phyloP scores from a whole-genome alignment of 345 rosid genomes.

The Populus nigra region DNA sequence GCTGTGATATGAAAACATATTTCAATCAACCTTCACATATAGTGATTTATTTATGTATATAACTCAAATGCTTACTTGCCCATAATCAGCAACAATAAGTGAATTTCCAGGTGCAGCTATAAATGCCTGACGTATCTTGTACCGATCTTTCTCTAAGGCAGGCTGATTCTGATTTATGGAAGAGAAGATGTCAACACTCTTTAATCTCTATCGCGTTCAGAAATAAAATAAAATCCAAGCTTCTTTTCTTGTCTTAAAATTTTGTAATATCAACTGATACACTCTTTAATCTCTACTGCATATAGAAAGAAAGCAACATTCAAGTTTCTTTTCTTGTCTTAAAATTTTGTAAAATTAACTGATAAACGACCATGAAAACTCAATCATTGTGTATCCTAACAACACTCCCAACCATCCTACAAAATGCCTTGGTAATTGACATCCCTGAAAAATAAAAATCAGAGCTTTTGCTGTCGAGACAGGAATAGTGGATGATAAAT shows the following conservation, averaged over 20 bases:
- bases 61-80: conserved; percentile 60
- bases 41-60: conserved; percentile 1
- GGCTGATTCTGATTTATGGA: conserved; percentile 75
- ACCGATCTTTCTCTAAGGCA: conserved; percentile 96
- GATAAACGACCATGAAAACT: not conserved
- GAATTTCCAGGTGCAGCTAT: conserved; percentile 90
- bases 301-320: not conserved
- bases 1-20: conserved; percentile 43
- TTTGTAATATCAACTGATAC: not conserved
- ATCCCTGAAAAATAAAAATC: not conserved
- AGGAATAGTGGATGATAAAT: not conserved
- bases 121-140: conserved; percentile 96
- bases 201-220: not conserved
- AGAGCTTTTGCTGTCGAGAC: conserved; percentile 3
- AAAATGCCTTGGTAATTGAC: not conserved
- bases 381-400: not conserved
- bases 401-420: not conserved
- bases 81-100: conserved; percentile 95
- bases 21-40: conserved; percentile 21
- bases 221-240: not conserved
- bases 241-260: not conserved
- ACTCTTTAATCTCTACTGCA: not conserved
- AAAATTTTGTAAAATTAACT: not conserved
- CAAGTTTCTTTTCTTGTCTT: not conserved
- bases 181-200: conserved; percentile 1